Base-by-base conservation (phyloP, 176 grass and related monocot genomes). In the Eragrostis nindensis region DNA sequence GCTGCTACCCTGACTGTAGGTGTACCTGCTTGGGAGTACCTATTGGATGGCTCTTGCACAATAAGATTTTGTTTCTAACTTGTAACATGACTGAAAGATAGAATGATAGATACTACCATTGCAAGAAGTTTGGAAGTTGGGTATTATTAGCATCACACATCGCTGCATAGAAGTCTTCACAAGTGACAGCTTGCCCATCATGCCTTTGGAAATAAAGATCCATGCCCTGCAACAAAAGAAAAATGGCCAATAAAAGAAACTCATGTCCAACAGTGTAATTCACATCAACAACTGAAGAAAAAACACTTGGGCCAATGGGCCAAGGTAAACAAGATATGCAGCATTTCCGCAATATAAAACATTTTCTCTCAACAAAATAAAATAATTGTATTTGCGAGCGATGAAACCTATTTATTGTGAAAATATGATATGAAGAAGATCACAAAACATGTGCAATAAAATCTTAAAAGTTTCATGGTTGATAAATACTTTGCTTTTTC, bases 181-280 rank as follows among this genome's bases (percentile, higher is more conserved):
- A 99, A 60, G 92, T 91, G 82, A 99, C 96, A 72, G 92, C 96
- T 89, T 99, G 92, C 43, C 96, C 92, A 80, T 99, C 96, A 42
- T 99, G 96, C 81, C 96, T 99, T 80, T 95, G 68, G 70, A 99
- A 99, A 87, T 99, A 99, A 62, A 99, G 92, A 90, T 99, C 92
- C 96, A 99, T 99, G 48, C 96, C 96, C 96, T 99, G 78, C 50
- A 92, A 14, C 1, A 74, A 39, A 73, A 85, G 44, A 74, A 14
- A 24, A 65, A 26, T 48, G 76, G 25, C 47, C 43, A 68, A 41
- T 60, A 69, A 84, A 77, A 62, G 56, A 64, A 11, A 68, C 8
- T 25, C 60, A 55, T 24, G 19, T 4, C 7, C 5, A 74, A 76
- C 14, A 76, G 24, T 74, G 62, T 26, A 84, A 32, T 66, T 36